Base-by-base conservation (phyloP, 1,284 basidiomycete genomes). In the Stygiomarasmius scandens region DNA sequence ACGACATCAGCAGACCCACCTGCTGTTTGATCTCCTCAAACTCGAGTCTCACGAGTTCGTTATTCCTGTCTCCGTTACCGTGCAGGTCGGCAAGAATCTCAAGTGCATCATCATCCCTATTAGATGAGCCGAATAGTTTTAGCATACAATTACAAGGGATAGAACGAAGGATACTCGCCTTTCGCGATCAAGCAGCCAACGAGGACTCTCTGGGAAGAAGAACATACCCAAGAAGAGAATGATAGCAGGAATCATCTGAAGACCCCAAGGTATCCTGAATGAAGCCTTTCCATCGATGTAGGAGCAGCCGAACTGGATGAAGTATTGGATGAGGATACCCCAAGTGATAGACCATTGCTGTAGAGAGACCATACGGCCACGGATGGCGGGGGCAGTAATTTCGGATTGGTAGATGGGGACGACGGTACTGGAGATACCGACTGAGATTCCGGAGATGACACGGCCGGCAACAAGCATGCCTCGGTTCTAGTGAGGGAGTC, bases 311-410 rank as follows among this genome's bases (percentile, higher is more conserved):
- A 89, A 88, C 65, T 88, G 81, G 61, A 89, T 77, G 69, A 90
- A 89, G 72, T 89, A 89, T 61, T 89, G 86, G 48, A 90, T 71
- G 58, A 90, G 77, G 64, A 90, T 89, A 70, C 87, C 88, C 85
- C 86, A 88, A 0, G 88, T 89, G 65, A 89, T 89, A 6, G 85
- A 82, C 82, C 89, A 90, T 77, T 92, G 90, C 66, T 92, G 89
- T 58, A 92, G 72, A 5, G 89, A 84, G 43, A 92, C 86, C 61
- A 91, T 79, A 34, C 88, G 84, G 38, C 90, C 90, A 65, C 90
- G 87, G 64, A 91, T 87, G 19, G 78, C 69, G 22, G 87, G 87
- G 3, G 82, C 80, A 36, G 85, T 84, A 61, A 90, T 83, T 71
- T 90, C 89, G 36, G 86, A 85, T 69, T 91, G 89, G 67, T 90